These are phyloP conservation scores for Leccinellum luteum DNA, from an alignment of 768 basidiomycete species.

Conservation along the genomic window DNA sequence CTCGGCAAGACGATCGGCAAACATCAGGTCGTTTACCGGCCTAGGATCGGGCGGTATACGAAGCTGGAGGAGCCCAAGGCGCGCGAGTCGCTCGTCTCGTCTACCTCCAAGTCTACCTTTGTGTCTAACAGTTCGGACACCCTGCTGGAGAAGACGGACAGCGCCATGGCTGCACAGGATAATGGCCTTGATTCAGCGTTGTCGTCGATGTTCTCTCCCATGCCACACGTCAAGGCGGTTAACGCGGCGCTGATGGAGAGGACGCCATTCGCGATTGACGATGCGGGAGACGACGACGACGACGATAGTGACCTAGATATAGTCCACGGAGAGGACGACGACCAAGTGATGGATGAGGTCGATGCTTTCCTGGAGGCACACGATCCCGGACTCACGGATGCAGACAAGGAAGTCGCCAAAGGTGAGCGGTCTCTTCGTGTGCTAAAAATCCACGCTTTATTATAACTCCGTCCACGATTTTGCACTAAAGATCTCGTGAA, in stretches of 20 bases:
- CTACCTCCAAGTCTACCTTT: slow-evolving; percentile 55
- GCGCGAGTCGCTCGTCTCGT: slow-evolving; percentile 81
- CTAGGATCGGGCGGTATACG: slow-evolving; percentile 84
- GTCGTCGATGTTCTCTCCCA: slow-evolving; percentile 43
- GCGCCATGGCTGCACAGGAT: slow-evolving; percentile 32
- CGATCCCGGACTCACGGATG: slow-evolving; percentile 79
- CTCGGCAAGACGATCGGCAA: slow-evolving; percentile 93
- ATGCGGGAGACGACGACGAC: slow-evolving; percentile 69
- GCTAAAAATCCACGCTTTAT: neutral
- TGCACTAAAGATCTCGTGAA: slow-evolving; percentile 51
- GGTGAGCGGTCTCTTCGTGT: slow-evolving; percentile 44
- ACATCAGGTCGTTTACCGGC: slow-evolving; percentile 79
- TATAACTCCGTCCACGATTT: neutral
- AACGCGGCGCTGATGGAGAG: slow-evolving; percentile 87
- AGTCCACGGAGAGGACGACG: slow-evolving; percentile 59
- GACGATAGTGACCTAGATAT: slow-evolving; percentile 52
- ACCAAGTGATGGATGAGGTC: slow-evolving; percentile 90
- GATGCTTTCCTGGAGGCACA: slow-evolving; percentile 95
- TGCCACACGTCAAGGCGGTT: slow-evolving; percentile 70
- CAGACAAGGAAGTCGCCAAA: slow-evolving; percentile 73
- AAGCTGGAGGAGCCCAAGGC: slow-evolving; percentile 85
- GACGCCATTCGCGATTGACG: slow-evolving; percentile 96
- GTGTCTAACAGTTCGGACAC: no score
- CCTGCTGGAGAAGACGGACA: slow-evolving; percentile 35
- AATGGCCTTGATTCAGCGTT: slow-evolving; percentile 18